Base-by-base conservation (phyloP, 2,329 filamentous ascomycete species). In the Trichothecium sympodiale region DNA sequence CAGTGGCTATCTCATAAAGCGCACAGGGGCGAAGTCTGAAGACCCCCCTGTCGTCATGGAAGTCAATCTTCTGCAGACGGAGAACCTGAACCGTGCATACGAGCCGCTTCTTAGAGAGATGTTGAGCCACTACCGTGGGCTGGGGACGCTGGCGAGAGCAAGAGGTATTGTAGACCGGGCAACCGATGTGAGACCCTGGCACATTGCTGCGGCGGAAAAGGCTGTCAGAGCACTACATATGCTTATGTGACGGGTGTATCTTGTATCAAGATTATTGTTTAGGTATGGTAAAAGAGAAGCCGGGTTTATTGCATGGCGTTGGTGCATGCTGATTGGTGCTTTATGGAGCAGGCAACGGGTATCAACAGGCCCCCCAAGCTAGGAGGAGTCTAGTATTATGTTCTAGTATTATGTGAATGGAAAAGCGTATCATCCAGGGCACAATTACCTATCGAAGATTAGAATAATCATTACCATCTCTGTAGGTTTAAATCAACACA, bases 71-170 rank as follows among this genome's bases (percentile, higher is more conserved):
- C 57, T 81, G n/a, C 63, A 74, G 40, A 64, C 61, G 34, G 71
- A 78, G 36, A 64, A 67, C 36, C 48, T 43, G 8, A 64, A 66
- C 8, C 61, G 71, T 28, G 57, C 64, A 15, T 69, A 78, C 44
- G 83, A 88, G 50, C 62, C 68, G 15, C 61, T 85, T 15, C 53
- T 89, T 26, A 65, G 76, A 43, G 84, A 91, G 51, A 76, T 85
- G 53, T 51, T 91, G 38, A 68, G 62, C 20, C 74, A 79, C 53
- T 89, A 80, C 50, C 61, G 83, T 30, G 76, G 72, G 0, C 52
- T 91, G 42, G 78, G 77, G 0, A 74, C 82, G 14, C 52, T 91
- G 46, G 82, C 81, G 2, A 69, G 76, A 43, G 71, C 77, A 16
- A 72, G 80, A 41, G 81, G 76, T 1, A 61, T 79, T 48, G 62